These are phyloP conservation scores for Cutaneotrichosporon arboriforme DNA, from an alignment of 1,284 basidiomycete species.

Conservation along the genomic window DNA sequence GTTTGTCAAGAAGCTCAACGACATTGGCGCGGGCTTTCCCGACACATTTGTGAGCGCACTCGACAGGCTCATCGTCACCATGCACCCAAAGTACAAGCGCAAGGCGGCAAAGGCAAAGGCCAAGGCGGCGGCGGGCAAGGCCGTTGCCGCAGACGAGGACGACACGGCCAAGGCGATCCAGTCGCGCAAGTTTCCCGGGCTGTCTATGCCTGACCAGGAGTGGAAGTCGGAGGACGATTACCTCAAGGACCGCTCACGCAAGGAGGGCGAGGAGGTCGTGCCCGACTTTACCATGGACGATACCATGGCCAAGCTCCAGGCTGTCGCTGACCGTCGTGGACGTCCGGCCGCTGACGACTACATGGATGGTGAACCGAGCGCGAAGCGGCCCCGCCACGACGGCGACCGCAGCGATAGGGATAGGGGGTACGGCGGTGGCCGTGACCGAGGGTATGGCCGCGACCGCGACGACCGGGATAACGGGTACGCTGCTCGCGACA, in stretches of 20 bases:
- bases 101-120: slow-evolving; percentile 52
- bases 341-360: slow-evolving; percentile 51
- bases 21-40: slow-evolving; percentile 78
- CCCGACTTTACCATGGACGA: slow-evolving; percentile 60
- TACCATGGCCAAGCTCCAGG: slow-evolving; percentile 71
- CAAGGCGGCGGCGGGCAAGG: slow-evolving; percentile 24
- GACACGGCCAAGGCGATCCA: slow-evolving; percentile 65
- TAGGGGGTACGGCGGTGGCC: slow-evolving; percentile 47
- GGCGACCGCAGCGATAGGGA: slow-evolving; percentile 48
- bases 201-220: slow-evolving; percentile 76
- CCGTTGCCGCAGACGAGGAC: slow-evolving; percentile 27
- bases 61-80: slow-evolving; percentile 84
- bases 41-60: slow-evolving; percentile 86
- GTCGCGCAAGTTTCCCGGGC: slow-evolving; percentile 81
- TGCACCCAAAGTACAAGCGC: slow-evolving; percentile 96
- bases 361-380: slow-evolving; percentile 50
- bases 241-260: slow-evolving; percentile 49
- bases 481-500: slow-evolving; percentile 46
- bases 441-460: slow-evolving; percentile 44
- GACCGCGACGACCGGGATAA: slow-evolving; percentile 20
- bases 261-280: slow-evolving; percentile 55
- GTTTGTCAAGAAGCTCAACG: slow-evolving; percentile 77
- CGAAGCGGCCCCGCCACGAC: slow-evolving; percentile 57
- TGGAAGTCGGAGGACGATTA: slow-evolving; percentile 50
- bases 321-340: slow-evolving; percentile 54